phyloP scores from a whole-genome alignment of 2,329 filamentous ascomycete genomes.

The Hortaea werneckii region DNA sequence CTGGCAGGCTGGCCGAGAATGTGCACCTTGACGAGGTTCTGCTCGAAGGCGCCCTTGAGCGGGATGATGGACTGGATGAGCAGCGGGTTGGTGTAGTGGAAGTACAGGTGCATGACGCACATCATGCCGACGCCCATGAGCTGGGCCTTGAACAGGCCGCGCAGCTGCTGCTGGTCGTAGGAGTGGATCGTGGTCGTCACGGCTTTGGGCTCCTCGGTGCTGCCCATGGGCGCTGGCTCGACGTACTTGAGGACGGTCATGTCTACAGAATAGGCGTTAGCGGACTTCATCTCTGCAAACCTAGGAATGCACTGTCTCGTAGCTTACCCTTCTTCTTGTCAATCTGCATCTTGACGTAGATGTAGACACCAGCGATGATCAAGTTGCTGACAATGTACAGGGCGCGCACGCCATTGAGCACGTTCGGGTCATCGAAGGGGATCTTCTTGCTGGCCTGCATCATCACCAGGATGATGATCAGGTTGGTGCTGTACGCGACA shows the following conservation, averaged over 20 bases:
- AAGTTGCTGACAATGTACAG: conserved; percentile 64
- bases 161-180: conserved; percentile 83
- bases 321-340: conserved; percentile 88
- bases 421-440: conserved; percentile 79
- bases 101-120: conserved; percentile 96
- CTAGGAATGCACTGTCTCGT: not conserved
- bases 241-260: conserved; percentile 98
- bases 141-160: conserved; percentile 76
- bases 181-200: conserved; percentile 93
- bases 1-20: conserved; percentile 74
- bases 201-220: conserved; percentile 86
- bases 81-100: conserved; percentile 99
- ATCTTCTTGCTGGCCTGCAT: conserved; percentile 97
- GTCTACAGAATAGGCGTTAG: conserved; percentile 46
- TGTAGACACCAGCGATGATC: conserved; percentile 73
- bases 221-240: conserved; percentile 88
- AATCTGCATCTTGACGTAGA: conserved; percentile 76
- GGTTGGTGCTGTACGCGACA: conserved; percentile 61
- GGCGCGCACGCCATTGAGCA: conserved; percentile 53
- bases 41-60: conserved; percentile 88
- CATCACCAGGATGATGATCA: conserved; percentile 91
- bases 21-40: conserved; percentile 94
- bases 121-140: conserved; percentile 97
- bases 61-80: conserved; percentile 98
- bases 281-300: not conserved